Evolutionary conservation across 495 filamentous ascomycete genomes (phyloP).

Genomic region (Parathielavia hyrcaniae): DNA sequence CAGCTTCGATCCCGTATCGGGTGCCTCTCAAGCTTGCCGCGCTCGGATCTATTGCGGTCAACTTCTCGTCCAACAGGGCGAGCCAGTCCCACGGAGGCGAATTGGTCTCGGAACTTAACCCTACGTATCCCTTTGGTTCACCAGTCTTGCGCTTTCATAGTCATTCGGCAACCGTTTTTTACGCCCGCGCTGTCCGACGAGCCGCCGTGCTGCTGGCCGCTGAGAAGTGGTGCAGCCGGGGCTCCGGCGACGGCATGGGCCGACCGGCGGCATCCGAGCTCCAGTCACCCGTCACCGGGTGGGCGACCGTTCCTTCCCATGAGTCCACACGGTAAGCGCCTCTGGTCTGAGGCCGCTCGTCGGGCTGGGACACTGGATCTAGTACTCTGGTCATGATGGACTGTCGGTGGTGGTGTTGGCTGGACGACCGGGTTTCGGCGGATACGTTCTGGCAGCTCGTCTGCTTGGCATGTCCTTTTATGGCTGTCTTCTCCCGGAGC

Average conservation of each 20-base stretch:
- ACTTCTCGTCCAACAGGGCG: slow-evolving; percentile 12
- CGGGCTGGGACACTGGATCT: slow-evolving; percentile 53
- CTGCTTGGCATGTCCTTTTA: slow-evolving; percentile 29
- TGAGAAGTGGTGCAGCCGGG: slow-evolving; percentile 37
- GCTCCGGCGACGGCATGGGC: slow-evolving; percentile 26
- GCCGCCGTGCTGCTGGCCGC: slow-evolving; percentile 26
- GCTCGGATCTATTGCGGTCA: slow-evolving; percentile 28
- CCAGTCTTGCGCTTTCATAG: slow-evolving; percentile 42
- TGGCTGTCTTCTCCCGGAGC: slow-evolving; percentile 11
- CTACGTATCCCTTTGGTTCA: slow-evolving; percentile 58
- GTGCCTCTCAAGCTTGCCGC: slow-evolving; percentile 33
- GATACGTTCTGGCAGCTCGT: slow-evolving; percentile 18
- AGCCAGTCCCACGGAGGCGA: slow-evolving; percentile 41
- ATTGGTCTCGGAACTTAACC: slow-evolving; percentile 72
- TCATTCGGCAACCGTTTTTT: slow-evolving; percentile 39
- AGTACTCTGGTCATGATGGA: slow-evolving; percentile 52
- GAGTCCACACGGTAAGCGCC: slow-evolving; percentile 60
- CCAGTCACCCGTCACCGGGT: slow-evolving; percentile 38
- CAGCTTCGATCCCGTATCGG: slow-evolving; percentile 39
- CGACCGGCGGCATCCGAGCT: slow-evolving; percentile 38
- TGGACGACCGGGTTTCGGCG: slow-evolving; percentile 17
- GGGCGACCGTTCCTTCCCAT: slow-evolving; percentile 46
- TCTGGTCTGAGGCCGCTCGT: slow-evolving; percentile 58
- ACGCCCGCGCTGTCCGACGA: slow-evolving; percentile 25
- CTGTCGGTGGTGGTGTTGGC: slow-evolving; percentile 40